Evolutionary conservation across 2,329 filamentous ascomycete genomes (phyloP).

Genomic region (Pestalotiopsis fici): DNA sequence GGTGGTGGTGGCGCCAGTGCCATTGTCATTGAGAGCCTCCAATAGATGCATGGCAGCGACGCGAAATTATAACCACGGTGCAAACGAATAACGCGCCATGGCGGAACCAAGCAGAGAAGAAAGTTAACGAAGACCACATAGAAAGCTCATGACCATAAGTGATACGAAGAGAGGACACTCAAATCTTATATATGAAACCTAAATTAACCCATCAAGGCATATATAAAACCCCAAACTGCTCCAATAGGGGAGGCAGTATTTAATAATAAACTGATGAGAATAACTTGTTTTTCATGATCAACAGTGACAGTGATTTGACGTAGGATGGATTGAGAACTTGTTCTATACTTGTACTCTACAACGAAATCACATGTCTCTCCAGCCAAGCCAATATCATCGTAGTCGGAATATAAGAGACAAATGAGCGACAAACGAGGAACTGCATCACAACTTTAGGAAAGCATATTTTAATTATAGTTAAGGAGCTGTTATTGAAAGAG

Average conservation of each 20-base stretch:
- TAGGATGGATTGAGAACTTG: no score
- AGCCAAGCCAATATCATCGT: no score
- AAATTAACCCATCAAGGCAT: neutral
- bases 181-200: neutral
- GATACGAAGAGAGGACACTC: neutral
- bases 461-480: no score
- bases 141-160: neutral
- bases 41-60: slow-evolving; percentile 35
- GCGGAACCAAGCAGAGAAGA: neutral
- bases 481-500: no score
- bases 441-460: no score
- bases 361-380: no score
- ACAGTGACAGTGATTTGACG: no score
- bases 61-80: neutral
- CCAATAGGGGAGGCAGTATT: neutral
- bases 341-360: no score
- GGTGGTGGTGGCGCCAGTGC: slow-evolving; percentile 95
- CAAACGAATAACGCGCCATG: neutral
- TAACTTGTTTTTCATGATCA: neutral
- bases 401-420: no score
- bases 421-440: no score
- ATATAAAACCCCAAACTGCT: neutral
- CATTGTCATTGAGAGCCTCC: slow-evolving; percentile 79
- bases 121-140: neutral
- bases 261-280: neutral